These are phyloP conservation scores for Naematelia encephala DNA, from an alignment of 768 basidiomycete genomes.

Conservation along the genomic window DNA sequence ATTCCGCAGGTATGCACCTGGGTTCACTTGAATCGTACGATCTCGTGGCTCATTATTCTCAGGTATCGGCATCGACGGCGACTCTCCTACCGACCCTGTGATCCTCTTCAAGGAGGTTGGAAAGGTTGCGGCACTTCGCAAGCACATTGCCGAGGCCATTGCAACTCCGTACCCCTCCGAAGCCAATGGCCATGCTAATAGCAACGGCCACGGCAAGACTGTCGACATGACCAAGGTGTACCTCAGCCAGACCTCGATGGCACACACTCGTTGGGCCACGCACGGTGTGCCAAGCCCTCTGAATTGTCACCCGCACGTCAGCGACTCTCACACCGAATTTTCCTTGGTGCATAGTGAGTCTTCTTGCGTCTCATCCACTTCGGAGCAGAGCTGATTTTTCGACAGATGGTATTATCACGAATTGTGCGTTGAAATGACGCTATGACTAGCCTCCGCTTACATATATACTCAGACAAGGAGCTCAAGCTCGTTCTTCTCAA, in stretches of 20 bases:
- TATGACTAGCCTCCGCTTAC: background rate
- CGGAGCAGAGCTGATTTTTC: conserved; percentile 6
- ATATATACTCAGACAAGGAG: conserved; percentile 56
- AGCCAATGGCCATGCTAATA: conserved; percentile 12
- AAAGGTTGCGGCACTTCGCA: conserved; percentile 88
- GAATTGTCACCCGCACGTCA: conserved; percentile 94
- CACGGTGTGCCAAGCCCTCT: conserved; percentile 81
- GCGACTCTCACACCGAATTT: conserved; percentile 75
- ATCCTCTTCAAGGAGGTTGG: conserved; percentile 94
- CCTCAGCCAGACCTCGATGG: conserved; percentile 88
- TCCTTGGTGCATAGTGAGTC: conserved; percentile 76
- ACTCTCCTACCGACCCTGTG: conserved; percentile 68
- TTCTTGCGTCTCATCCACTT: background rate
- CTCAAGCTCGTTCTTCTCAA: conserved; percentile 90
- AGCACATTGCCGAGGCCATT: conserved; percentile 64
- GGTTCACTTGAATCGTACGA: background rate
- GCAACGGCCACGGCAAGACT: conserved; percentile 26
- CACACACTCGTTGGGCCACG: conserved; percentile 99
- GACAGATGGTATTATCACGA: conserved; percentile 89
- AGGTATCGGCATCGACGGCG: conserved; percentile 73
- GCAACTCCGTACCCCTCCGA: conserved; percentile 31
- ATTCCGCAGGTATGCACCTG: conserved; percentile 64
- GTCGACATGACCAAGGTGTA: conserved; percentile 73
- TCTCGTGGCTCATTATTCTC: background rate
- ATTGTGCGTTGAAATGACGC: conserved; percentile 55